These are phyloP conservation scores for Aspergillus intermedius DNA, from an alignment of 2,329 filamentous ascomycete genomes.

Conservation along the genomic window DNA sequence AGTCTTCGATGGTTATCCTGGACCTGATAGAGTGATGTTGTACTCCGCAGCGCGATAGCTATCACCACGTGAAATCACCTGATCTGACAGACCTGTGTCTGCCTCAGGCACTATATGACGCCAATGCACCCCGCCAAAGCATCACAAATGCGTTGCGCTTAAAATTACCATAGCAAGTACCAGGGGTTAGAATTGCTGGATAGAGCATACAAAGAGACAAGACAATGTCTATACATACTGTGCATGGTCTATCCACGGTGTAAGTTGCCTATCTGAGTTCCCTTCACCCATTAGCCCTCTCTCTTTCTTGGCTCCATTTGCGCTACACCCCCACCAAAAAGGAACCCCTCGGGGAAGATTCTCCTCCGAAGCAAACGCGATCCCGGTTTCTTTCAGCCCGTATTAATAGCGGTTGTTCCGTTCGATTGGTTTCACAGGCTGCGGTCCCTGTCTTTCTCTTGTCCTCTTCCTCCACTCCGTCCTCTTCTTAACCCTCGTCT, in stretches of 20 bases:
- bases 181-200: not conserved
- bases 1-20: not conserved
- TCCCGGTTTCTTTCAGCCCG: not conserved
- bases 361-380: not conserved
- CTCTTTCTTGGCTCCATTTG: too few relatives aligned
- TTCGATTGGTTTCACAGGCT: not conserved
- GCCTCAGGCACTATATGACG: not conserved
- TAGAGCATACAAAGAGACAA: not conserved
- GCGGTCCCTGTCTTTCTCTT: constrained; percentile 3
- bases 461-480: not conserved
- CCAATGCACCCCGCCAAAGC: not conserved
- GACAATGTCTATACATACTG: not conserved
- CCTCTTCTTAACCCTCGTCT: constrained; percentile 2
- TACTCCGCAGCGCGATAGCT: not conserved
- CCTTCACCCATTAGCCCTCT: too few relatives aligned
- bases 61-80: not conserved
- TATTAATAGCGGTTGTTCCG: not conserved
- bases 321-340: too few relatives aligned
- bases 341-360: not conserved
- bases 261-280: not conserved
- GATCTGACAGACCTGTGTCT: not conserved
- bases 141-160: not conserved
- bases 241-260: not conserved
- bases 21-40: not conserved
- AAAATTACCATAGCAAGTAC: too few relatives aligned